Base-by-base conservation (phyloP, 768 basidiomycete genomes). In the Suillus subaureus region DNA sequence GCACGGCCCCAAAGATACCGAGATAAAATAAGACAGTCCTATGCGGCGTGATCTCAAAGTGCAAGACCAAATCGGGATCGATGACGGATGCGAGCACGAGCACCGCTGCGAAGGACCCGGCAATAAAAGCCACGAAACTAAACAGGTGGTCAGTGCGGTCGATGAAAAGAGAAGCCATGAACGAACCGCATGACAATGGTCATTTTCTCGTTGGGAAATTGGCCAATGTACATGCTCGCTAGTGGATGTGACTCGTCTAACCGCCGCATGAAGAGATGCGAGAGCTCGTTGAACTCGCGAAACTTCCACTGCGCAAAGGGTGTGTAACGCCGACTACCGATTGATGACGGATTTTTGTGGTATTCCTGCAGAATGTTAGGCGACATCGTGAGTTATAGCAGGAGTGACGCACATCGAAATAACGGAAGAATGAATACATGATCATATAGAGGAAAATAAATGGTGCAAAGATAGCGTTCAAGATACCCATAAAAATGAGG, bases 361-460 rank as follows among this genome's bases (percentile, higher is more conserved):
- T 98, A 99, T 84, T 99, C 96, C 97, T 99, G 70, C 56, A 40
- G 42, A 26, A 28, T 23, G n/a, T 40, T 49, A 28, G 21, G 37
- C 33, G 9, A 43, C 37, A 35, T 35, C 28, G 39, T 28, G 21
- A 40, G 40, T 47, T 13, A 47, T 47, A 26, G 45, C 62, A 62
- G 26, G 23, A 12, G 6, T 23, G 15, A 76, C 88, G 61, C 57
- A 95, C 97, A 84, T 99, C 97, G 67, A 99, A 99, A 76, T 99
- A 99, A 4, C 97, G 92, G 84, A 99, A 99, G 84, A 99, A 99
- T 1, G 96, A 99, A 75, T 97, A 99, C 89, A 99, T 93, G 47
- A 99, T 78, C 51, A 98, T 87, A 77, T 99, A 99, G 21, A 96
- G 80, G 39, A 99, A 93, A 72, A 99, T 99, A 79, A 99, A 97